A percentile compares a stretch with the other conserved stretches of the same genome.
Conservation (phyloP, 2,329 filamentous ascomycete species). For the Talaromyces sp. region DNA sequence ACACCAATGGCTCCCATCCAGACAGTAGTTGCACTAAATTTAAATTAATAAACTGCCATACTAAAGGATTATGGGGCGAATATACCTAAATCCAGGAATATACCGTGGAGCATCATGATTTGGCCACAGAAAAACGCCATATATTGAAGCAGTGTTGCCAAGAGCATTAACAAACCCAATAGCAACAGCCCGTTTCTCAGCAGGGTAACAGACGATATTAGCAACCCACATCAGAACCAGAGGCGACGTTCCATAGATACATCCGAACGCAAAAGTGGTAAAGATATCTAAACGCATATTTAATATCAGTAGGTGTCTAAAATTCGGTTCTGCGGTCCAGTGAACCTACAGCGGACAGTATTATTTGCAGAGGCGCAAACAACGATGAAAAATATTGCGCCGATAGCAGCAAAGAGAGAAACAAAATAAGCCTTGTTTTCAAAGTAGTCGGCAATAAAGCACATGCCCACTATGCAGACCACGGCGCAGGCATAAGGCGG, state of each 20-base stretch:
- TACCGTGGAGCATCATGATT: background rate
- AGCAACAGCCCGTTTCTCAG: background rate
- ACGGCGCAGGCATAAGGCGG: background rate
- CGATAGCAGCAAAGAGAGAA: background rate
- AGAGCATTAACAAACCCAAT: background rate
- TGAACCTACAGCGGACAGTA: too few species aligned
- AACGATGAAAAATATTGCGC: background rate
- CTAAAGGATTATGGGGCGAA: too few species aligned
- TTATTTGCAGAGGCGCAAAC: background rate
- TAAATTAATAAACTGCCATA: too few species aligned
- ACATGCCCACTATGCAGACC: background rate
- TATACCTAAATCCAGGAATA: background rate
- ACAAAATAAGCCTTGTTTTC: background rate
- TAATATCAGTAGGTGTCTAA: too few species aligned
- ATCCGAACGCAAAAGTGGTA: background rate
- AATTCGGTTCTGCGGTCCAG: too few species aligned
- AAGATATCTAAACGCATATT: background rate
- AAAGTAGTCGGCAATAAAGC: background rate
- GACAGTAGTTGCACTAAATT: too few species aligned
- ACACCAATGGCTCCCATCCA: too few species aligned
- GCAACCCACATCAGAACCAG: background rate
- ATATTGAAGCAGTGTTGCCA: background rate
- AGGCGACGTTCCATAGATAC: background rate
- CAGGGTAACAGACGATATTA: background rate
- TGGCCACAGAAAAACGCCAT: background rate